Base-by-base conservation (phyloP, 306 rosid species). In the Macrotyloma uniflorum region DNA sequence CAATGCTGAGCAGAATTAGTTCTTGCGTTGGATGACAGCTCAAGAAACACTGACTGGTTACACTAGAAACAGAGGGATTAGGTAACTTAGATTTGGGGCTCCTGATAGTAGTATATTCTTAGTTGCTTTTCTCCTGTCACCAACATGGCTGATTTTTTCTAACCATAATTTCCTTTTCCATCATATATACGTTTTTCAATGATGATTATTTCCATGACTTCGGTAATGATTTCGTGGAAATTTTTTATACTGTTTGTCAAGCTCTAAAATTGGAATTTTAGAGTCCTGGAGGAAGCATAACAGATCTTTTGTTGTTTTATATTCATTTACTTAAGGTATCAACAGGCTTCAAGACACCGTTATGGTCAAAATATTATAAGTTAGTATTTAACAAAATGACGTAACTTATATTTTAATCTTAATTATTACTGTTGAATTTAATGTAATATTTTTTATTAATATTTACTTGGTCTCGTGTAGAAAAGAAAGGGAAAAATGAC, bases 111-210 rank as follows among this genome's bases (percentile, higher is more conserved):
- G 53, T 16, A 30, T 57, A 46, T 33, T 18, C 13, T 55, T 74
- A 9, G 13, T 67, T 66, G 23, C 7, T 63, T 4, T 67, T 79
- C 64, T 75, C 30, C 12, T 64, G 62, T 64, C 80, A 55, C 69
- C 43, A 36, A 42, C 24, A 51, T 11, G 50, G 32, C 14, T 30
- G 51, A 51, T n/a, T 75, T 68, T 75, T 68, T 51, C 22, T 53
- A 61, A 83, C 63, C 43, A 18, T 6, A 5, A 9, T 67, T 50
- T 24, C 13, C 24, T 12, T n/a, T 28, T 45, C 12, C 33, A 59
- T 26, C 10, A 1, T 64, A 9, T 64, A 36, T 36, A 64, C 9
- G 9, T 19, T 23, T 66, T 38, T 9, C 33, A 5, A 38, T 66
- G 23, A 36, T 9, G 26, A 35, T 18, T 66, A 10, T 66, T 62